phyloP scores from a whole-genome alignment of 2,329 filamentous ascomycete genomes.

The Hyphodiscus sp. region DNA sequence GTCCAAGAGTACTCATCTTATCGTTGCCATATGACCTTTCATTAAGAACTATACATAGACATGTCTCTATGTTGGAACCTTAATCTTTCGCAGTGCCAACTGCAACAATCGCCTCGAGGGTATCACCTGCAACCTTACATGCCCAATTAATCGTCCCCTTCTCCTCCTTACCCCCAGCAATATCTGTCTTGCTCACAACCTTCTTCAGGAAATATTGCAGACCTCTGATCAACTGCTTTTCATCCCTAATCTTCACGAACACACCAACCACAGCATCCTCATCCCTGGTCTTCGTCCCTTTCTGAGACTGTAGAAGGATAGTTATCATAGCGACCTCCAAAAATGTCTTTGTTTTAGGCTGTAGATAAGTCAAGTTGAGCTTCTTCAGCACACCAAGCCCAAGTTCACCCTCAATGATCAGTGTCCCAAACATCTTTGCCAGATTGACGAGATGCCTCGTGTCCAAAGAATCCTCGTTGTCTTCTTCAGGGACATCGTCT shows the following conservation, averaged over 20 bases:
- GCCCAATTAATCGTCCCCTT: conserved; percentile 41
- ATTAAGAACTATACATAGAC: background rate
- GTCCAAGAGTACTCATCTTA: background rate
- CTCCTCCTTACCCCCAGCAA: conserved; percentile 43
- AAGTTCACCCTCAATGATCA: conserved; percentile 55
- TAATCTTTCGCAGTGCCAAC: conserved; percentile 11
- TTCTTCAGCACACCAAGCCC: conserved; percentile 57
- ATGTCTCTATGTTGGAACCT: background rate
- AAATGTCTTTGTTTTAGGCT: conserved; percentile 69
- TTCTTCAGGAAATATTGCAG: conserved; percentile 76
- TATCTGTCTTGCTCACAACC: conserved; percentile 59
- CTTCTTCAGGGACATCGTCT: conserved; percentile 54
- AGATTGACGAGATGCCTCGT: conserved; percentile 59
- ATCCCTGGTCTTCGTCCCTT: conserved; percentile 41
- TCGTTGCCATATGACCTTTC: background rate
- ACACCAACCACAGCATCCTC: conserved; percentile 56
- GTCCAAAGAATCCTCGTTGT: conserved; percentile 46
- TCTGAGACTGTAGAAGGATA: conserved; percentile 61
- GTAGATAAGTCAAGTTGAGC: conserved; percentile 72
- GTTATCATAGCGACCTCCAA: conserved; percentile 75
- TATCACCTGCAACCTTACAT: conserved; percentile 38
- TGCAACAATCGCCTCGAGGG: conserved; percentile 21
- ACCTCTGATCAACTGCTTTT: conserved; percentile 63
- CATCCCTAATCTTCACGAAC: conserved; percentile 57
- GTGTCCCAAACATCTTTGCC: conserved; percentile 57